Evolutionary conservation across 441 rosid species (phyloP).

Genomic region (Corymbia citriodora): DNA sequence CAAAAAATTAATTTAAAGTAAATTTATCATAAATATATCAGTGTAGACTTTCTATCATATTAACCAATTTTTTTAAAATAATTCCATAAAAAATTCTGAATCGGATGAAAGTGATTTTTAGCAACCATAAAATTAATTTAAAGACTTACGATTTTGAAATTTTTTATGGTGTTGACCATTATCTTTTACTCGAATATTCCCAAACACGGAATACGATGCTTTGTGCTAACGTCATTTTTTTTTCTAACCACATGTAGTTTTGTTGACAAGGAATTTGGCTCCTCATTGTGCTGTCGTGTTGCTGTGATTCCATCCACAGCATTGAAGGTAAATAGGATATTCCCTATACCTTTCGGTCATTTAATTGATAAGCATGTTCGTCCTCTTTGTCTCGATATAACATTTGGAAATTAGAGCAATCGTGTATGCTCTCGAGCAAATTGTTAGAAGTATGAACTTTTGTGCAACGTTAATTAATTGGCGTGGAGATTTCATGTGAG

Average conservation of each 20-base stretch:
- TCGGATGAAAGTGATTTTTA: not conserved
- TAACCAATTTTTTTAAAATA: rapidly evolving
- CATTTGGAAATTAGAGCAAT: not conserved
- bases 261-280: not conserved
- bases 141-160: rapidly evolving
- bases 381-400: not conserved
- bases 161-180: rapidly evolving
- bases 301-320: not conserved
- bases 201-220: not conserved
- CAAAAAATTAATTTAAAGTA: too few species aligned
- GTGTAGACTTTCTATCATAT: rapidly evolving
- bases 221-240: not conserved
- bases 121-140: not conserved
- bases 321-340: not conserved
- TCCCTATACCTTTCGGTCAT: not conserved
- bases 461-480: rapidly evolving
- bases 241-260: not conserved
- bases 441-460: not conserved
- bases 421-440: rapidly evolving
- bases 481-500: not conserved
- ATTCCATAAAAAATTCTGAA: not conserved
- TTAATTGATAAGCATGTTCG: not conserved
- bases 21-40: rapidly evolving
- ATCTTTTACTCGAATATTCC: not conserved
- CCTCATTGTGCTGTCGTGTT: not conserved